Conservation (phyloP, 225 moss, liverwort and hornwort genomes). For the Pseudoscleropodium purum region DNA sequence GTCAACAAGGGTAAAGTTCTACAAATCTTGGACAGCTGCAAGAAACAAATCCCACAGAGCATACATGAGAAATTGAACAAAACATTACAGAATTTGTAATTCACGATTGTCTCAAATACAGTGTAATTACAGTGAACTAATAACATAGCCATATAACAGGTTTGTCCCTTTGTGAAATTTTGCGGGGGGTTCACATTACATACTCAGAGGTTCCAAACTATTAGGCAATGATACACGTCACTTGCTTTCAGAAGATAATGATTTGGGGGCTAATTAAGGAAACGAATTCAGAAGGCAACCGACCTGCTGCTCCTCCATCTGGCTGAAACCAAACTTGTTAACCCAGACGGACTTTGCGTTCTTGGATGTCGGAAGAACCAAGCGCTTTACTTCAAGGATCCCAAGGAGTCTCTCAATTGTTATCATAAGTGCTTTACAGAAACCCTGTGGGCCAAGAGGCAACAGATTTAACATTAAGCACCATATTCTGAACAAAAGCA, state of each 20-base stretch:
- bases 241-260: background rate
- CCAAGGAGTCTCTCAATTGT: conserved; percentile 88
- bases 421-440: conserved; percentile 65
- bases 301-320: conserved; percentile 63
- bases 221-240: background rate
- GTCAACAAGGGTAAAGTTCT: conserved; percentile 67
- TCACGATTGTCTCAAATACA: background rate
- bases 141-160: background rate
- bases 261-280: background rate
- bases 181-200: background rate
- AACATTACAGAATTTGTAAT: background rate
- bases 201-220: background rate
- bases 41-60: background rate
- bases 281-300: background rate
- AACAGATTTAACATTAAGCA: background rate
- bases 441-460: conserved; percentile 43
- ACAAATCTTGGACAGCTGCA: conserved; percentile 59
- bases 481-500: background rate
- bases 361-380: conserved; percentile 72
- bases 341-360: conserved; percentile 76
- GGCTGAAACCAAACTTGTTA: conserved; percentile 69
- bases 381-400: conserved; percentile 60
- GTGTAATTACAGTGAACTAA: too few species aligned
- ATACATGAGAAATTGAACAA: background rate
- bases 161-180: background rate